Percentiles rank a stretch among this genome's conserved stretches.
These are phyloP conservation scores for Talaromyces sp. DNA, from an alignment of 2,329 filamentous ascomycete species.

Conservation along the genomic window DNA sequence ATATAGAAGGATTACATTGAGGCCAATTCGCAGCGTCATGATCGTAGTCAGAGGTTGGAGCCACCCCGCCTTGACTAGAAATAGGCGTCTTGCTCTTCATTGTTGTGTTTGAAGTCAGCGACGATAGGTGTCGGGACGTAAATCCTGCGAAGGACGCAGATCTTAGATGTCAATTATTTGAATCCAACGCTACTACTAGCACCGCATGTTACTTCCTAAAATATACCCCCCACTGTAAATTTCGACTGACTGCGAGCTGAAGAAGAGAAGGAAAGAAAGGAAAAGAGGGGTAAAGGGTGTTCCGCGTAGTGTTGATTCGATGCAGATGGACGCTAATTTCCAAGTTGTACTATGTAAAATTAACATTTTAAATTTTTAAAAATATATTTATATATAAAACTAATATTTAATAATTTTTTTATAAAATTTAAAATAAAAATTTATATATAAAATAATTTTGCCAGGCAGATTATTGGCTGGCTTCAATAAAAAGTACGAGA, in stretches of 20 bases:
- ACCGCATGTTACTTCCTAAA: too few relatives aligned
- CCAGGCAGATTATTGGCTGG: too few relatives aligned
- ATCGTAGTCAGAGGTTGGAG: slow-evolving; percentile 1
- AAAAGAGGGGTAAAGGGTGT: not conserved
- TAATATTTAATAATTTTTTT: too few relatives aligned
- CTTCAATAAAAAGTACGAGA: too few relatives aligned
- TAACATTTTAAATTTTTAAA: too few relatives aligned
- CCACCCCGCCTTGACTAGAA: slow-evolving; percentile 2
- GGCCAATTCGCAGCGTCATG: not conserved
- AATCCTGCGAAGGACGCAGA: not conserved
- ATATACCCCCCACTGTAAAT: not conserved
- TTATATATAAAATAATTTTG: too few relatives aligned
- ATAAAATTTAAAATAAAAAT: too few relatives aligned
- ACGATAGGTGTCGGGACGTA: not conserved
- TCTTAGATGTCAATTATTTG: not conserved
- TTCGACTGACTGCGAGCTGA: not conserved
- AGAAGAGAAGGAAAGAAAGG: slow-evolving; percentile 2
- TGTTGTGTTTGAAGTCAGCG: not conserved
- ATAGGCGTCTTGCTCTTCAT: slow-evolving; percentile 7
- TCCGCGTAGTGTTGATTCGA: not conserved
- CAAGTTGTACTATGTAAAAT: not conserved
- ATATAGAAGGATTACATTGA: not conserved
- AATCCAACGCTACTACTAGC: too few relatives aligned
- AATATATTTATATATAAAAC: too few relatives aligned
- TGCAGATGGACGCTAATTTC: slow-evolving; percentile 1